These are phyloP conservation scores for Millerozyma miso DNA, from an alignment of 805 yeast species.

Conservation along the genomic window DNA sequence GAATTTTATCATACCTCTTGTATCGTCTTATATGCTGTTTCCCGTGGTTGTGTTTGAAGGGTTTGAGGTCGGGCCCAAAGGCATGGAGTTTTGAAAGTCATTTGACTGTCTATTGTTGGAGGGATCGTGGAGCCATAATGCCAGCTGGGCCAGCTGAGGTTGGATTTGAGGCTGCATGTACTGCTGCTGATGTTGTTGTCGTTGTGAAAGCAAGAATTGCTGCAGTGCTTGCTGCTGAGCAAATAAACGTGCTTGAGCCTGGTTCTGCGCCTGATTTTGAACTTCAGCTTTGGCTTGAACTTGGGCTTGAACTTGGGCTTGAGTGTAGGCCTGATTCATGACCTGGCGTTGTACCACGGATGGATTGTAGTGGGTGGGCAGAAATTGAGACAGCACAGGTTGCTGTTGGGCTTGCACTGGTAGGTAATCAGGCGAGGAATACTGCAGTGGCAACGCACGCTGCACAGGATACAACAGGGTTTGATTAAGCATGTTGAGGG, in stretches of 20 bases:
- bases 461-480: conserved; percentile 2
- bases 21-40: conserved; percentile 5
- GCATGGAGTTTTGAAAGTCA: conserved; percentile 12
- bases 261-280: conserved; percentile 17
- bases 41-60: conserved; percentile 9
- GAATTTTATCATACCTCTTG: too few relatives aligned
- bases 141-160: conserved; percentile 8
- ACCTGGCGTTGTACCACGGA: conserved; percentile 1
- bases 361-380: neutral
- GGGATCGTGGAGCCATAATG: neutral
- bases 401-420: conserved; percentile 2
- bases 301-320: conserved; percentile 19
- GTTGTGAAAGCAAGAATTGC: conserved; percentile 9
- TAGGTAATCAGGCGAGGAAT: conserved; percentile 6
- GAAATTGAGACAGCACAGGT: neutral
- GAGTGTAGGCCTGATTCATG: conserved; percentile 16
- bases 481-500: conserved; percentile 5
- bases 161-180: conserved; percentile 10
- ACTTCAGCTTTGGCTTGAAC: conserved; percentile 14
- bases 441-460: conserved; percentile 6
- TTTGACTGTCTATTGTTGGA: conserved; percentile 5
- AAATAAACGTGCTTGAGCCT: conserved; percentile 11
- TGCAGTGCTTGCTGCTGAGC: conserved; percentile 10
- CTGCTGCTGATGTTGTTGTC: conserved; percentile 7
- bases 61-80: conserved; percentile 7